Evolutionary conservation across 2,329 filamentous ascomycete species (phyloP).

Genomic region (Paracoccidioides brasiliensis): DNA sequence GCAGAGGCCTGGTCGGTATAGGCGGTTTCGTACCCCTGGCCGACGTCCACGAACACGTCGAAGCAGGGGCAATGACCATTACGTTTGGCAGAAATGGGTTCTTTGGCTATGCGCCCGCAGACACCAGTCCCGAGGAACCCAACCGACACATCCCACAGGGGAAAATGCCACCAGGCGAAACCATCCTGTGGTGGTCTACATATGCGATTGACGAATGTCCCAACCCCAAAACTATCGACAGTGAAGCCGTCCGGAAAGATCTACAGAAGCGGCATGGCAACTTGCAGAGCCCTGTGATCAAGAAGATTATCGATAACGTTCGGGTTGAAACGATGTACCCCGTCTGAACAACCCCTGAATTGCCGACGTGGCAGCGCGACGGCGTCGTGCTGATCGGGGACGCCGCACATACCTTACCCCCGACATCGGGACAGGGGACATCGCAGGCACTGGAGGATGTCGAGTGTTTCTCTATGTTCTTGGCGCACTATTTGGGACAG

Average conservation of each 20-base stretch:
- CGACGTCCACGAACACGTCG: conserved; percentile 18
- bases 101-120: conserved; percentile 36
- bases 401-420: conserved; percentile 44
- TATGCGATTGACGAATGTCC: conserved; percentile 23
- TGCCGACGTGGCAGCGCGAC: conserved; percentile 36
- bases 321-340: conserved; percentile 35
- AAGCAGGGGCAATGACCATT: conserved; percentile 30
- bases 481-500: conserved; percentile 20
- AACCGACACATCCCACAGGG: conserved; percentile 14
- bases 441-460: conserved; percentile 45
- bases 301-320: conserved; percentile 27
- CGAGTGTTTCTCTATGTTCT: conserved; percentile 34
- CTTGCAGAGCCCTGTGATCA: conserved; percentile 37
- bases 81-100: conserved; percentile 38
- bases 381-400: conserved; percentile 44
- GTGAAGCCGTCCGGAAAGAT: conserved; percentile 20
- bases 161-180: conserved; percentile 17
- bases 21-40: conserved; percentile 31
- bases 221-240: conserved; percentile 20
- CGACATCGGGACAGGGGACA: conserved; percentile 42
- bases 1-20: conserved; percentile 32
- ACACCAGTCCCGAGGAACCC: conserved; percentile 12
- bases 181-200: conserved; percentile 36
- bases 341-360: conserved; percentile 35
- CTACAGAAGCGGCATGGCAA: conserved; percentile 29